A percentile compares a stretch with the other conserved stretches of the same genome.
Evolutionary conservation across 163 green algal species (phyloP).

Genomic region (Chloroidium sp.): DNA sequence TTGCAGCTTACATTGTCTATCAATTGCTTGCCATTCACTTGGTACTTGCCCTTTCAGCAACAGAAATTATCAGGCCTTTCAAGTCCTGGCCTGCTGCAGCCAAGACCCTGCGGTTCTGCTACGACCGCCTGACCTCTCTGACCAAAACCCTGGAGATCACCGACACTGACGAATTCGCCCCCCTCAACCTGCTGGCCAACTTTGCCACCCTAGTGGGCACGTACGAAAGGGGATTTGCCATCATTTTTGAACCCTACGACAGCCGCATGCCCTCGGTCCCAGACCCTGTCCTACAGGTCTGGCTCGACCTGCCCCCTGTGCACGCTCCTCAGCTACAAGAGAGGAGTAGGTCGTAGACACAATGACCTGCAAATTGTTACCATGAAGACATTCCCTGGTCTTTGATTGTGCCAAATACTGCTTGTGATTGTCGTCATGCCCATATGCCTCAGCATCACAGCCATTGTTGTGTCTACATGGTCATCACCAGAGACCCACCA

Average conservation of each 20-base stretch:
- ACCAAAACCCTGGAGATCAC: slow-evolving; percentile 95
- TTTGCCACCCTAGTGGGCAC: slow-evolving; percentile 92
- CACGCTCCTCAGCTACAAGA: neutral
- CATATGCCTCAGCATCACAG: too few species aligned
- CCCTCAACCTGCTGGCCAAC: slow-evolving; percentile 74
- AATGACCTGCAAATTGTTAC: neutral
- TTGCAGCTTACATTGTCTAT: too few species aligned
- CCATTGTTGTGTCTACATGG: too few species aligned
- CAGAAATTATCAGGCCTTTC: too few species aligned
- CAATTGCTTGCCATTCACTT: too few species aligned
- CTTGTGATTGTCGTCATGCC: too few species aligned
- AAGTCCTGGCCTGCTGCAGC: slow-evolving; percentile 16
- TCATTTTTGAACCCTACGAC: slow-evolving; percentile 98
- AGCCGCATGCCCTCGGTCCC: slow-evolving; percentile 83
- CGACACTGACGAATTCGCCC: slow-evolving; percentile 86
- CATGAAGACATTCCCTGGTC: too few species aligned
- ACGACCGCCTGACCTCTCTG: slow-evolving; percentile 86
- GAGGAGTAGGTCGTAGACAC: neutral
- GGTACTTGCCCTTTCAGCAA: too few species aligned
- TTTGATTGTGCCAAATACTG: too few species aligned
- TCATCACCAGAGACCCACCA: too few species aligned
- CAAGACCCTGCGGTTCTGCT: slow-evolving; percentile 89
- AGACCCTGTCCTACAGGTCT: slow-evolving; percentile 92
- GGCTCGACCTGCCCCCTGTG: slow-evolving; percentile 32
- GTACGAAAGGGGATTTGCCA: slow-evolving; percentile 66